Evolutionary conservation across 345 rosid genomes (phyloP).

Genomic region (Anacardium occidentale): DNA sequence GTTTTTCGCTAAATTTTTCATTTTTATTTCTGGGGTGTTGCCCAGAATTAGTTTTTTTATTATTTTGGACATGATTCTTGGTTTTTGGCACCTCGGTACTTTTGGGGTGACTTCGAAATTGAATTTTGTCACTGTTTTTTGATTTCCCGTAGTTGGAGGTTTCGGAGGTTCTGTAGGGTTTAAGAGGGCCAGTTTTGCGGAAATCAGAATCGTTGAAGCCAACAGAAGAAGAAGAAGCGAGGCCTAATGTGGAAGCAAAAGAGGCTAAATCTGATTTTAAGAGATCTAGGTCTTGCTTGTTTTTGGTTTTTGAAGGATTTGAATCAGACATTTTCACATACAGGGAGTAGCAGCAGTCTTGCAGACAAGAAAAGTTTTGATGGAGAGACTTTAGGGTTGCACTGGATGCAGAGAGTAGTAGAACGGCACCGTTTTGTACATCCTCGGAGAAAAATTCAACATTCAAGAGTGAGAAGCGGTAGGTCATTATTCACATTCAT

Average conservation of each 20-base stretch:
- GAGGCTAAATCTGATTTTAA: slow-evolving; percentile 75
- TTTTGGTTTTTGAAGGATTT: slow-evolving; percentile 29
- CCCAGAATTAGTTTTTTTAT: not conserved
- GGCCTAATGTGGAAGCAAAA: slow-evolving; percentile 76
- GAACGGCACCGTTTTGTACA: not conserved
- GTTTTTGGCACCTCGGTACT: slow-evolving; percentile 23
- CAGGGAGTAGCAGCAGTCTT: not conserved
- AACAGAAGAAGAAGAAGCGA: slow-evolving; percentile 53
- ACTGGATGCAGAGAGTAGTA: too few species aligned
- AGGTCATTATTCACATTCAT: too few species aligned
- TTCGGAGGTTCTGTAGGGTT: slow-evolving; percentile 25
- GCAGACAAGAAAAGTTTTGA: not conserved
- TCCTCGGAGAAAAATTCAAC: too few species aligned
- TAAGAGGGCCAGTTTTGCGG: slow-evolving; percentile 43
- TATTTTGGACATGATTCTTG: slow-evolving; percentile 6
- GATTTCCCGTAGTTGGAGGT: not conserved
- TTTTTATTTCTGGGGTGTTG: not conserved
- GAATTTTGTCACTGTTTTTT: slow-evolving; percentile 11
- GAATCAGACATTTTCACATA: slow-evolving; percentile 35
- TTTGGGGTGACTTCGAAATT: slow-evolving; percentile 16
- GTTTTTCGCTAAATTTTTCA: slow-evolving; percentile 20
- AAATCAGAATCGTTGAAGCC: slow-evolving; percentile 78
- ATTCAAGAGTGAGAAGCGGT: too few species aligned
- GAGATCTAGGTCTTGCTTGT: slow-evolving; percentile 24
- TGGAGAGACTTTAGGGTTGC: slow-evolving; percentile 8